Conservation (phyloP, 345 rosid genomes). For the Carallia pectinifolia region DNA sequence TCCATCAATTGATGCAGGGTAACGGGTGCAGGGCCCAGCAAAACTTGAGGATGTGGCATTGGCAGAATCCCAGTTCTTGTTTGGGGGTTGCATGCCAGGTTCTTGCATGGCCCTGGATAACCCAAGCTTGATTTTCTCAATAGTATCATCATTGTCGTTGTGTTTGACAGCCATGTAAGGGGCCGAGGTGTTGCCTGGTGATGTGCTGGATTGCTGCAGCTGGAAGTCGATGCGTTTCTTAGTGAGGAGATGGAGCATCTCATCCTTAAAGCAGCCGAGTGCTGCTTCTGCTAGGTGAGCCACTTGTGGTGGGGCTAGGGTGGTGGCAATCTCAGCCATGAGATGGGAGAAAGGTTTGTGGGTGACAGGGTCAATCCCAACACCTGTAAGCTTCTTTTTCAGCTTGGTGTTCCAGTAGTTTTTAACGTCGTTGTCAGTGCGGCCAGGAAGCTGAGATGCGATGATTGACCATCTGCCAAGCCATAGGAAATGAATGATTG, state of each 20-base stretch:
- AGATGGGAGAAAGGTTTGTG: constrained; percentile 51
- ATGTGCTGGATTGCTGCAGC: constrained; percentile 45
- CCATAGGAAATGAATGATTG: neutral
- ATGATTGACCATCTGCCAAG: constrained; percentile 74
- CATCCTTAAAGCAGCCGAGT: constrained; percentile 96
- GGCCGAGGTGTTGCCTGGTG: constrained; percentile 31
- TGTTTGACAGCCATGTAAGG: constrained; percentile 40
- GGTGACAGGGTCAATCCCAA: constrained; percentile 91
- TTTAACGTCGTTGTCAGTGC: constrained; percentile 90
- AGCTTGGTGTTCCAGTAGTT: constrained; percentile 96
- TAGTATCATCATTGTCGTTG: constrained; percentile 47
- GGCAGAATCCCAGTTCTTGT: constrained; percentile 41
- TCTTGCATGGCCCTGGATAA: constrained; percentile 62
- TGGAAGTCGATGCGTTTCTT: constrained; percentile 85
- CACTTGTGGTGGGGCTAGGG: neutral
- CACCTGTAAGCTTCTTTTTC: constrained; percentile 90
- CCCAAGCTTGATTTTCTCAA: constrained; percentile 63
- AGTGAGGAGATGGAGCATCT: constrained; percentile 95
- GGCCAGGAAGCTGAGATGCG: constrained; percentile 89
- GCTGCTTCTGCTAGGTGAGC: constrained; percentile 36
- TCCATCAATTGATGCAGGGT: constrained; percentile 30
- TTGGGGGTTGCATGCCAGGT: constrained; percentile 40
- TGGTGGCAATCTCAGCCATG: constrained; percentile 2
- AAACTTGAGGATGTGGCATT: constrained; percentile 33
- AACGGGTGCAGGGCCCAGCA: constrained; percentile 34